phyloP scores from a whole-genome alignment of 495 filamentous ascomycete genomes.

The Lasiosphaeria miniovina region DNA sequence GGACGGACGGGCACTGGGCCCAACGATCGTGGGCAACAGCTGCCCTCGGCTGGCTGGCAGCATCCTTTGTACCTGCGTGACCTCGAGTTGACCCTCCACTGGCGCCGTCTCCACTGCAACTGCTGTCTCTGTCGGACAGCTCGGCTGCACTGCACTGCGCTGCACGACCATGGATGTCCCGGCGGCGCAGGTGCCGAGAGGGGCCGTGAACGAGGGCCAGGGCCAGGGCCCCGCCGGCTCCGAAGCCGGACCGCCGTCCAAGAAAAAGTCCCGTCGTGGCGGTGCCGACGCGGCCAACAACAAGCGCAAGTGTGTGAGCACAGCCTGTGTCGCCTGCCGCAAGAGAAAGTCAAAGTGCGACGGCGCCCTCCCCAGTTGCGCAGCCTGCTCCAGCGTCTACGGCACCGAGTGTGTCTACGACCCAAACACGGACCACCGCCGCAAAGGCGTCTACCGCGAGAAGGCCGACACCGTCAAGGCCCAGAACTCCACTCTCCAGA shows the following conservation, averaged over 20 bases:
- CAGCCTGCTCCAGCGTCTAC: constrained; percentile 93
- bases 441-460: constrained; percentile 95
- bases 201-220: too few relatives aligned
- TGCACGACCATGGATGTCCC: too few relatives aligned
- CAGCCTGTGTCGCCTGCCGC: constrained; percentile 90
- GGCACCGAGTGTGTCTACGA: constrained; percentile 93
- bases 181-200: too few relatives aligned
- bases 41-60: too few relatives aligned
- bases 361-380: constrained; percentile 86
- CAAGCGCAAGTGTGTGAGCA: constrained; percentile 90
- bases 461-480: constrained; percentile 89
- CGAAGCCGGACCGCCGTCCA: constrained; percentile 23
- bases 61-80: too few relatives aligned
- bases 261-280: constrained; percentile 50
- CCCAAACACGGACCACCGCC: constrained; percentile 89
- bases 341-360: constrained; percentile 93
- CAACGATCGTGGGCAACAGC: too few relatives aligned
- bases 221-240: too few relatives aligned
- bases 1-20: too few relatives aligned
- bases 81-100: too few relatives aligned
- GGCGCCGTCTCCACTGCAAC: too few relatives aligned
- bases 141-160: too few relatives aligned
- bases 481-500: constrained; percentile 82
- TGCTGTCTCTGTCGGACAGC: too few relatives aligned
- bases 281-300: constrained; percentile 47